Evolutionary conservation across 345 rosid genomes (phyloP).

Genomic region (Moricandia moricandioides): DNA sequence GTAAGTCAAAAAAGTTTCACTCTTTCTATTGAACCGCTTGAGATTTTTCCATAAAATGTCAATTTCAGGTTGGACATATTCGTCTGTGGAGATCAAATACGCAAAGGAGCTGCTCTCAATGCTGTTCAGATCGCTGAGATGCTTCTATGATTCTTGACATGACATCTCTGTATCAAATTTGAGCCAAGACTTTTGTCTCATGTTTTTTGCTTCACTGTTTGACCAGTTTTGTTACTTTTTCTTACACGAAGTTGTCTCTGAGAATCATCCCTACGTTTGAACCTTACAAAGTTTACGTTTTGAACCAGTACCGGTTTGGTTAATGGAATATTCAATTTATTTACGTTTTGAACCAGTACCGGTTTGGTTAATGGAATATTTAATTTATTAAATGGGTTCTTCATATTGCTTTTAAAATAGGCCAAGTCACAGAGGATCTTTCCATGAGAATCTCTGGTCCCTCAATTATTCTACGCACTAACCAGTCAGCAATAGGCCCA

Average conservation of each 20-base stretch:
- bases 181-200: slow-evolving; percentile 24
- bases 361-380: slow-evolving; percentile 14
- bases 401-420: background rate
- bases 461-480: background rate
- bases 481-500: background rate
- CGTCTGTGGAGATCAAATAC: slow-evolving; percentile 94
- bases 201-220: background rate
- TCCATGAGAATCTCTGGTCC: too few relatives aligned
- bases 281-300: background rate
- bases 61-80: slow-evolving; percentile 83
- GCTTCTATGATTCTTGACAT: slow-evolving; percentile 47
- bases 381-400: background rate
- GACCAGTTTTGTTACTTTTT: slow-evolving; percentile 22
- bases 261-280: background rate
- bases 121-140: slow-evolving; percentile 97
- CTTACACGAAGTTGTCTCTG: background rate
- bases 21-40: background rate
- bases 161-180: slow-evolving; percentile 5
- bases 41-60: background rate
- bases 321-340: background rate
- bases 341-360: slow-evolving; percentile 12
- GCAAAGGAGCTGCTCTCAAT: slow-evolving; percentile 96
- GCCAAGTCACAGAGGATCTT: background rate
- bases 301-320: slow-evolving; percentile 20
- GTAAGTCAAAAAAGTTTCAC: slow-evolving; percentile 46